Evolutionary conservation across 768 basidiomycete genomes (phyloP).

Genomic region (Mycena maculata): DNA sequence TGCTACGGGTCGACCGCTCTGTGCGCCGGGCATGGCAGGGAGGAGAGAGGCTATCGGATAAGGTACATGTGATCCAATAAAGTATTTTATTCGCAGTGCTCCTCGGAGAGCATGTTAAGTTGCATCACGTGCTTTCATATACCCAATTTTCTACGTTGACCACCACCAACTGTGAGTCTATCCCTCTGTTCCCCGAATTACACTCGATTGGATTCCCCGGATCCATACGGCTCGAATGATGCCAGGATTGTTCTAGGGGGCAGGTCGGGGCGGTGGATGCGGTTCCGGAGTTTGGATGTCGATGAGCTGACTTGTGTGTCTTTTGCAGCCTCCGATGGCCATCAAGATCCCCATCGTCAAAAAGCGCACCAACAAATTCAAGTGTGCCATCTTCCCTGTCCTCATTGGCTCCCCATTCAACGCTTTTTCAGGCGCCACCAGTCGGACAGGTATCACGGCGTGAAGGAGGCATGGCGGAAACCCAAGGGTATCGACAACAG

Average conservation of each 20-base stretch:
- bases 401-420: neutral
- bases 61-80: too few species aligned
- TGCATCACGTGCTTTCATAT: too few species aligned
- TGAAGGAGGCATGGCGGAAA: conserved; percentile 99
- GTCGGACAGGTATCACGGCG: conserved; percentile 96
- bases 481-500: conserved; percentile 99
- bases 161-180: too few species aligned
- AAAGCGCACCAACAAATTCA: conserved; percentile 98
- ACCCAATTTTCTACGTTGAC: too few species aligned
- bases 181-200: too few species aligned
- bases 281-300: too few species aligned
- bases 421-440: conserved; percentile 85
- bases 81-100: too few species aligned
- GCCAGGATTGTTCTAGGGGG: neutral
- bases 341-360: conserved; percentile 80
- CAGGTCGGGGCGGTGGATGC: neutral
- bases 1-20: too few species aligned
- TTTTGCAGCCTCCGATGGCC: conserved; percentile 53
- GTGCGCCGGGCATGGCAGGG: too few species aligned
- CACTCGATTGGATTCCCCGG: neutral
- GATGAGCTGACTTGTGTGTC: neutral
- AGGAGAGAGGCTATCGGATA: too few species aligned
- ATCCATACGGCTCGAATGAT: conserved; percentile 2
- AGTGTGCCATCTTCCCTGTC: conserved; percentile 67
- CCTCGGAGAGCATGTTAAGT: too few species aligned